Evolutionary conservation across 768 basidiomycete species (phyloP).

Genomic region (Phaffia tasmanica): DNA sequence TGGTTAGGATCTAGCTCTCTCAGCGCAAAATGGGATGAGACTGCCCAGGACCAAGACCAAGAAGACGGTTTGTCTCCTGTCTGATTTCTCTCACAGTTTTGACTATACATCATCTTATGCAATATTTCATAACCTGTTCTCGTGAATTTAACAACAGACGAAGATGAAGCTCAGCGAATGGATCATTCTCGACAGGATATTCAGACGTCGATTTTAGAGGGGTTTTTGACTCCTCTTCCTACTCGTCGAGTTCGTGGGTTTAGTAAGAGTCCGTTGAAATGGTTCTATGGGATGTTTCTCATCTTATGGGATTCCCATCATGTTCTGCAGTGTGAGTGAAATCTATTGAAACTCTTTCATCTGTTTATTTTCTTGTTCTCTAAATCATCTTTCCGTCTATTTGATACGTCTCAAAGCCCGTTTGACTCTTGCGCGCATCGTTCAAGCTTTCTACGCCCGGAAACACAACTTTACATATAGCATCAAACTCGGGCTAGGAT

Average conservation of each 20-base stretch:
- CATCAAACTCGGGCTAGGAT: constrained; percentile 16
- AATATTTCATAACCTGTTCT: no score
- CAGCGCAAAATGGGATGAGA: constrained; percentile 20
- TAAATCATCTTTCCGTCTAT: no score
- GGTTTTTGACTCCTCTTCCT: not conserved
- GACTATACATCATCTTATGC: no score
- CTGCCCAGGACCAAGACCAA: constrained; percentile 5
- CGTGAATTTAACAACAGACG: not conserved
- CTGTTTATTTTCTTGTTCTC: not conserved
- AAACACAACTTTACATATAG: constrained; percentile 13
- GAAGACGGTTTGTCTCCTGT: not conserved
- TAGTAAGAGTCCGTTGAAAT: constrained; percentile 3
- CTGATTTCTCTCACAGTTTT: not conserved
- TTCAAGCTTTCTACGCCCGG: not conserved
- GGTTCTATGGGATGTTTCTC: not conserved
- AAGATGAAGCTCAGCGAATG: not conserved
- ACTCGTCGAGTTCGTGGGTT: not conserved
- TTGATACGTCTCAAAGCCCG: not conserved
- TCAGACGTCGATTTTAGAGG: constrained; percentile 9
- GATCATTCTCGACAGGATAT: not conserved
- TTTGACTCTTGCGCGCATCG: not conserved
- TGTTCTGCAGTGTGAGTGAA: not conserved
- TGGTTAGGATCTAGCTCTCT: constrained; percentile 21
- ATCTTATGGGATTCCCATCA: constrained; percentile 11
- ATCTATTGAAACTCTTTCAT: not conserved